These are phyloP conservation scores for Penicillium crystallinum DNA, from an alignment of 495 filamentous ascomycete species.

Conservation along the genomic window DNA sequence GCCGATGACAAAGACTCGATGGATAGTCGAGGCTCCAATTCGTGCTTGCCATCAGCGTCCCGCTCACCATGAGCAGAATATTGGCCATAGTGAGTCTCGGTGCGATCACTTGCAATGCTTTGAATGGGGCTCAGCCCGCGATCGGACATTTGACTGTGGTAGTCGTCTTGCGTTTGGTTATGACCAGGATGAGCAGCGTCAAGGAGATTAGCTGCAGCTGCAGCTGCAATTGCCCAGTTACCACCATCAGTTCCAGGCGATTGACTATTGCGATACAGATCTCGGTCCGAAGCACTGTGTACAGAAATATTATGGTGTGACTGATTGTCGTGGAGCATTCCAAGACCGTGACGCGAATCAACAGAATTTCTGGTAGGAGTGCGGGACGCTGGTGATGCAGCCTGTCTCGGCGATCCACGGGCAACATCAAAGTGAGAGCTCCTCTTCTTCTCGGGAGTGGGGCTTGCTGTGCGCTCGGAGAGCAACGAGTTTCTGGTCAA, in stretches of 20 bases:
- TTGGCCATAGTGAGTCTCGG: conserved; percentile 21
- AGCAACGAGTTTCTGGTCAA: conserved; percentile 85
- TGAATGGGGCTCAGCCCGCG: conserved; percentile 80
- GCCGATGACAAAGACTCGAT: conserved; percentile 50
- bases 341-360: conserved; percentile 44
- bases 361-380: conserved; percentile 51
- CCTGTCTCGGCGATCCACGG: conserved; percentile 46
- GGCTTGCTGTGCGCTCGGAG: conserved; percentile 71
- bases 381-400: conserved; percentile 47
- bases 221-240: conserved; percentile 43
- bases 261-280: conserved; percentile 39
- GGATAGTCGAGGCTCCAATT: conserved; percentile 39
- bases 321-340: conserved; percentile 54
- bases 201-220: conserved; percentile 41
- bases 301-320: conserved; percentile 52
- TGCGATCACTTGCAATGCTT: conserved; percentile 74
- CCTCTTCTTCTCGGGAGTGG: conserved; percentile 27
- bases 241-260: conserved; percentile 43
- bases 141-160: conserved; percentile 51
- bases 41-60: conserved; percentile 19
- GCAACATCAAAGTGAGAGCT: conserved; percentile 49
- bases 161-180: conserved; percentile 32
- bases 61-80: conserved; percentile 3
- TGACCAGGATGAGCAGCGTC: conserved; percentile 34
- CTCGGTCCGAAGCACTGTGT: conserved; percentile 48